Percentiles rank a stretch among this genome's conserved stretches.
phyloP scores from a whole-genome alignment of 2,329 filamentous ascomycete species.

The Thermochaetoides dissita region DNA sequence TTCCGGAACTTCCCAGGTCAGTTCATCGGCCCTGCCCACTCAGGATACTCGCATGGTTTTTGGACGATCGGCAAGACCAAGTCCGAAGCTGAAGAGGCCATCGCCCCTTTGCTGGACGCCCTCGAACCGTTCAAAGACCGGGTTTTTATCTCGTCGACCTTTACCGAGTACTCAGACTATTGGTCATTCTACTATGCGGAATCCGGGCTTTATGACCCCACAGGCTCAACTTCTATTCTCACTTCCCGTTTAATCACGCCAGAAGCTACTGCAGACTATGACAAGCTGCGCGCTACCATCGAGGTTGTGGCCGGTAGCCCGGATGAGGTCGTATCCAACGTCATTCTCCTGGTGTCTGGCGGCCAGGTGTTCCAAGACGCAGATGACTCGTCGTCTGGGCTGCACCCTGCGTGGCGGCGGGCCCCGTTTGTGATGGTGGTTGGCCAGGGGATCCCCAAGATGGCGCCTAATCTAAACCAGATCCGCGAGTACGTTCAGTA shows the following conservation, averaged over 20 bases:
- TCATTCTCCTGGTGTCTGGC: conserved; percentile 7
- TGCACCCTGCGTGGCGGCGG: conserved; percentile 7
- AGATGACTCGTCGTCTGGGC: conserved; percentile 3
- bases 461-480: not conserved
- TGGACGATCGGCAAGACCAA: conserved; percentile 7
- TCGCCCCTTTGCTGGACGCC: not conserved
- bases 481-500: not conserved
- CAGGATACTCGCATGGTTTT: conserved; percentile 6
- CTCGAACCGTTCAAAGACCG: conserved; percentile 3
- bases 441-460: conserved; percentile 5
- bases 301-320: conserved; percentile 3
- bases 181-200: conserved; percentile 8
- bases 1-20: conserved; percentile 5
- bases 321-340: conserved; percentile 6
- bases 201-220: conserved; percentile 7
- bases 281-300: conserved; percentile 3
- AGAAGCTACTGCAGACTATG: conserved; percentile 3
- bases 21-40: conserved; percentile 4
- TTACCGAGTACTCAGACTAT: conserved; percentile 6
- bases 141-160: conserved; percentile 4
- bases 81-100: conserved; percentile 3
- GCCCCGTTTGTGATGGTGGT: conserved; percentile 4
- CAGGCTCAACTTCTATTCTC: conserved; percentile 5
- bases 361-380: conserved; percentile 7
- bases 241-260: conserved; percentile 4